Conservation (phyloP, 2,329 filamentous ascomycete genomes). For the Gnomoniopsis smithogilvyi region DNA sequence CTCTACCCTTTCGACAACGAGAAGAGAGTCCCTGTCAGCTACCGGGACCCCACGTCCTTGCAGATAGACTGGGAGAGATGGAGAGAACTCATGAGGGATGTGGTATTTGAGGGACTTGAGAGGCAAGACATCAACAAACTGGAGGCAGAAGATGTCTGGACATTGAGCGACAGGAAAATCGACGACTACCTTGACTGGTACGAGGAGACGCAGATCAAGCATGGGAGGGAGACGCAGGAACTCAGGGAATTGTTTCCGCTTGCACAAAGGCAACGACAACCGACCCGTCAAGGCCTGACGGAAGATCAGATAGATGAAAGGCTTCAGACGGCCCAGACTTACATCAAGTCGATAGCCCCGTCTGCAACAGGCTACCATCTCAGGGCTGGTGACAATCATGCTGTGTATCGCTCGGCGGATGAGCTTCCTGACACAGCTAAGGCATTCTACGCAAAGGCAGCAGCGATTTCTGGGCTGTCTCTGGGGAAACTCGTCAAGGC, state of each 20-base stretch:
- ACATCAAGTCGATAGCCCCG: constrained; percentile 21
- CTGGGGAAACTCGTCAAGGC: constrained; percentile 32
- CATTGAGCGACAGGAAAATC: constrained; percentile 56
- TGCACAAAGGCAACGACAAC: constrained; percentile 11
- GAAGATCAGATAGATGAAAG: constrained; percentile 25
- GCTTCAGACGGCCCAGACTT: constrained; percentile 23
- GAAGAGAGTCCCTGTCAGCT: constrained; percentile 44
- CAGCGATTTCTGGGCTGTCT: constrained; percentile 34
- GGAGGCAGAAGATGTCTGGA: constrained; percentile 28
- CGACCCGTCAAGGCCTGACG: constrained; percentile 11
- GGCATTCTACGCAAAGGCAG: constrained; percentile 39
- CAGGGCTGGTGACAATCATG: constrained; percentile 32
- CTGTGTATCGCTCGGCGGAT: constrained; percentile 33
- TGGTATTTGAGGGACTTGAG: constrained; percentile 21
- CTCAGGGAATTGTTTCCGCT: constrained; percentile 33
- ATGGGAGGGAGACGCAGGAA: constrained; percentile 26
- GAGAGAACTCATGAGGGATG: constrained; percentile 47
- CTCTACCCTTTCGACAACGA: constrained; percentile 69
- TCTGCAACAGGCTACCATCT: constrained; percentile 17
- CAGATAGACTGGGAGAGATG: constrained; percentile 72
- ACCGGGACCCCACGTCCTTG: constrained; percentile 55
- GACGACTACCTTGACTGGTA: constrained; percentile 82
- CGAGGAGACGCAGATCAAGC: constrained; percentile 45
- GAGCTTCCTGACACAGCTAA: constrained; percentile 40
- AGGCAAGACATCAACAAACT: constrained; percentile 25